Evolutionary conservation across 2,329 filamentous ascomycete genomes (phyloP), one percentile per base, ranked within the genome.

Genomic region (Alternaria metachromatica): DNA sequence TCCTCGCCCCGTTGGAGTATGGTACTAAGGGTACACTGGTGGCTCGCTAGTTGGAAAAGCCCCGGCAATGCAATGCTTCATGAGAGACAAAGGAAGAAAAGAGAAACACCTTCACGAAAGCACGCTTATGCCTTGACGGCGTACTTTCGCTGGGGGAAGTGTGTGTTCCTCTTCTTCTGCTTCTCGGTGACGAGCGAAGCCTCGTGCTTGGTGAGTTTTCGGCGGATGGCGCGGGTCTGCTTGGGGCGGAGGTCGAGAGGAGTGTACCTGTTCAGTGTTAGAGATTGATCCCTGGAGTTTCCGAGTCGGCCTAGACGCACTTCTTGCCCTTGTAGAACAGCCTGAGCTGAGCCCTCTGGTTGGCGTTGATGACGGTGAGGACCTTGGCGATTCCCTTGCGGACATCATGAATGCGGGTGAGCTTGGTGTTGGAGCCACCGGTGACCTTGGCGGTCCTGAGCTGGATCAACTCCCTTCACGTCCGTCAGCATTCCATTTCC

Each of bases 241-340:
- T 98, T 98, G 83, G 94, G 86, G 85, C 96, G 93, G 87, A 99
- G 94, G 85, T 99, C 96, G 83, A 99, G 93, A 73, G 96, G 96
- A 72, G 94, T 87, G 90, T 97, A 97, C 73, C 77, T 79, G 54
- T 28, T 9, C 26, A 3, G 15, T 67, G 69, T 79, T 72, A 78
- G 76, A 70, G 49, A 56, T 21, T 28, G 41, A 43, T 51, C 48
- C 44, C 37, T 54, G 15, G 37, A 33, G 33, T 30, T n/a, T 54
- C 33, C 58, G 10, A 26, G 55, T 50, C 50, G 48, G 61, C 53
- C 51, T 59, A 41, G 55, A 78, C 77, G 72, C 70, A 79, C 89
- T 97, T 98, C 93, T 98, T 98, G 91, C 92, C 92, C 90, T 97
- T 96, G 91, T 99, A 99, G 92, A 98, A 98, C 76, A 98, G 89